Percentiles rank a stretch among this genome's conserved stretches.
Evolutionary conservation across 345 rosid genomes (phyloP).

Genomic region (Gossypium anomalum): DNA sequence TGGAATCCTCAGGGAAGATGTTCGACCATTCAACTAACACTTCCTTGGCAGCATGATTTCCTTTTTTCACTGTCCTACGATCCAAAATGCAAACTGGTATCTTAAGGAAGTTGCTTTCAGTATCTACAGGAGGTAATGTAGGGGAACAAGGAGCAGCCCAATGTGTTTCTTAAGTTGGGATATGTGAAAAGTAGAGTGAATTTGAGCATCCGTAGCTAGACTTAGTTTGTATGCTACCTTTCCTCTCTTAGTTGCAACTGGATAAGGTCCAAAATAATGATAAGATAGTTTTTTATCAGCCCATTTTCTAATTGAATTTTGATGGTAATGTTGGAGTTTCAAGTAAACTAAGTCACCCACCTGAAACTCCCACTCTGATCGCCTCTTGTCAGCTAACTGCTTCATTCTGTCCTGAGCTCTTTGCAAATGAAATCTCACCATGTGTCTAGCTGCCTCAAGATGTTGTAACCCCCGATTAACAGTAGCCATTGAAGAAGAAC

Average conservation of each 20-base stretch:
- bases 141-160: neutral
- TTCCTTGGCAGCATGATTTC: neutral
- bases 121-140: neutral
- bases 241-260: neutral
- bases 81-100: neutral
- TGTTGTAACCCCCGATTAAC: neutral
- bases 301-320: too few species aligned
- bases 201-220: neutral
- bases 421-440: neutral
- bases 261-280: neutral
- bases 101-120: too few species aligned
- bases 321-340: neutral
- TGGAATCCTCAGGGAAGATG: neutral
- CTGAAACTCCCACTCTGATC: neutral
- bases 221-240: neutral
- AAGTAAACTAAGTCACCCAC: neutral
- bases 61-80: neutral
- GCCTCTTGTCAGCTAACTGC: too few species aligned
- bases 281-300: neutral
- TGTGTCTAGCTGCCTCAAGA: neutral
- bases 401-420: neutral
- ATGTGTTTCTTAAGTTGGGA: neutral
- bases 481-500: fast-evolving
- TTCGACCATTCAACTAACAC: neutral
- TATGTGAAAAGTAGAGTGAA: neutral